Evolutionary conservation across 345 rosid species (phyloP), one percentile per base, ranked within the genome.

Genomic region (Orychophragmus violaceus): DNA sequence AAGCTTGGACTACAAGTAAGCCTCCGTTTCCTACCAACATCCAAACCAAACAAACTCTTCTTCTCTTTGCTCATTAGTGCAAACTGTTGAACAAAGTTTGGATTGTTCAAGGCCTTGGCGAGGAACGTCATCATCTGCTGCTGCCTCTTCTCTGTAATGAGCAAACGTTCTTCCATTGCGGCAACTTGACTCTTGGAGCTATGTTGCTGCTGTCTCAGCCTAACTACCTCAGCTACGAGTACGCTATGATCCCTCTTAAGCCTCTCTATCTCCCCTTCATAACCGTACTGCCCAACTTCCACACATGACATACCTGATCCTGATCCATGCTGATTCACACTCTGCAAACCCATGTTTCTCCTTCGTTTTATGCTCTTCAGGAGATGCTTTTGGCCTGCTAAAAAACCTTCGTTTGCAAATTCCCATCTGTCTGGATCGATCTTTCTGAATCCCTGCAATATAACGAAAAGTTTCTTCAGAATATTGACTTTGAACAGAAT

Each of bases 51-150:
- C n/a, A n/a, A n/a, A n/a, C n/a, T n/a, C n/a, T n/a, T n/a, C n/a
- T n/a, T n/a, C n/a, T n/a, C n/a, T n/a, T 72, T 72, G 55, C 67
- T 81, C 71, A 72, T 66, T 44, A 66, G 83, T 5, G 81, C 49
- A 23, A 87, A 55, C 35, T 86, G 84, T 53, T 63, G 82, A 42
- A 87, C 23, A 62, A 85, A 80, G 24, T 74, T 60, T 0, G 95
- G 90, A 19, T 77, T 86, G 44, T 70, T 73, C 24, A 89, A 74
- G 2, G 86, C 83, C 69, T 81, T 89, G 0, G 95, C 89, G 2
- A 92, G 86, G 69, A 92, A 92, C 7, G 81, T 54, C 89, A 82
- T n/a, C n/a, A n/a, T n/a, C n/a, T n/a, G n/a, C n/a, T n/a, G n/a
- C n/a, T n/a, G n/a, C n/a, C n/a, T n/a, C n/a, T n/a, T n/a, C n/a